Base-by-base conservation (phyloP, 495 filamentous ascomycete species). In the Hypoxylon lenormandii region DNA sequence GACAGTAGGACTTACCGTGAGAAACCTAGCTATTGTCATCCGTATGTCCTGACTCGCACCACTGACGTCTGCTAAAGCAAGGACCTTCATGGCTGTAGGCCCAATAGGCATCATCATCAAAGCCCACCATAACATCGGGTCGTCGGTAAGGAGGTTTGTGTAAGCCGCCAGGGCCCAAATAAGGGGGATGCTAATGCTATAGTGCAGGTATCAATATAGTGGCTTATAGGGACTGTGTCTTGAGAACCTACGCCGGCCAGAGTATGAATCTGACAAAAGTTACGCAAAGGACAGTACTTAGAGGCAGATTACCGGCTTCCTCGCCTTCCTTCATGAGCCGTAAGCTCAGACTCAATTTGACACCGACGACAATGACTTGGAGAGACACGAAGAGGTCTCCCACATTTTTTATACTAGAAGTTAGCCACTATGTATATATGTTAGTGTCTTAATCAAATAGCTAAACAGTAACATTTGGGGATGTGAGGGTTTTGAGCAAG, bases 41-140 rank as follows among this genome's bases (percentile, higher is more conserved):
- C 91, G 91, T 64, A 88, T 85, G 18, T 78, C 76, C 56, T 88
- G 81, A 19, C 78, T 79, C 0, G 80, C 82, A 5, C 85, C 84
- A 36, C 84, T 87, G 3, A 92, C 82, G 61, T 93, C 89, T 2
- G 89, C 83, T 52, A 92, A 74, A 1, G 87, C 86, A 15, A 87
- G 86, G 13, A 92, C 75, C 58, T 89, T 89, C 84, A 92, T 85
- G 0, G 90, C 89, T 1, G 87, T 86, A 8, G 90, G 90, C 0
- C 91, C 91, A 1, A 83, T 82, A 0, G 91, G 90, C 87, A 93
- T 92, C 19, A 92, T 71, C 89, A 92, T 92, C 82, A 93, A 83
- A 7, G 79, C 78, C 71, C 92, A 93, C 88, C 88, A 93, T 16
- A 93, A 73, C 40, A 94, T 87, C 0, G 91, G 90, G 73, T 94